Evolutionary conservation across 331 rosid genomes (phyloP).

Genomic region (Arachis monticola): DNA sequence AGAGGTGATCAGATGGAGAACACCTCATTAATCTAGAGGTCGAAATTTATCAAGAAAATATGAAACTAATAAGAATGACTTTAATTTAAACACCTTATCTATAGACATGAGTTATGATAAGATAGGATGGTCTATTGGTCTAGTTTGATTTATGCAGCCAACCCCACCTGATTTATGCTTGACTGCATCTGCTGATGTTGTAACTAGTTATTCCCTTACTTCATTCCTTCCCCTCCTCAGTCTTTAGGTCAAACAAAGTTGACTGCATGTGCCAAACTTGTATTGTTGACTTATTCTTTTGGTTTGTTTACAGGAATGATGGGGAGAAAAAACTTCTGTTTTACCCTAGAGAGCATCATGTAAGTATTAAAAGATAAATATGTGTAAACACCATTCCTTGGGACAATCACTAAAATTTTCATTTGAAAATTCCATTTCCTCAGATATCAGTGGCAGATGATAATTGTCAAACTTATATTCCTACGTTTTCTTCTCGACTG

Average conservation of each 20-base stretch:
- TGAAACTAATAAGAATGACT: neutral
- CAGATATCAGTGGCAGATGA: constrained; percentile 75
- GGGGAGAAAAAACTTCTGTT: constrained; percentile 72
- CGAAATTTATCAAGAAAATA: neutral
- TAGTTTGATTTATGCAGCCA: neutral
- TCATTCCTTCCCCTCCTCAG: constrained; percentile 13
- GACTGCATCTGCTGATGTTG: neutral
- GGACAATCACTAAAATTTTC: constrained; percentile 34
- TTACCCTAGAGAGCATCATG: constrained; percentile 80
- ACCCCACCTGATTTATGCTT: neutral
- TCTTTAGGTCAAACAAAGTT: constrained; percentile 13
- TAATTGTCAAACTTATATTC: constrained; percentile 82
- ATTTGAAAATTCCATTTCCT: constrained; percentile 33
- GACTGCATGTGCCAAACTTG: constrained; percentile 30
- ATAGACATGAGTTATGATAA: neutral
- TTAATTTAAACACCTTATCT: neutral
- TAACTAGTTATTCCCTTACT: neutral
- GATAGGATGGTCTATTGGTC: neutral
- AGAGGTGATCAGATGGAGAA: neutral
- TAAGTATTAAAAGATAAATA: constrained; percentile 51
- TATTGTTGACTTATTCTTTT: constrained; percentile 22
- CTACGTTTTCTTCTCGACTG: constrained; percentile 70
- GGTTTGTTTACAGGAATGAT: constrained; percentile 58
- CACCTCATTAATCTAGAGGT: neutral
- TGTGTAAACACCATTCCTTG: constrained; percentile 21